Base-by-base conservation (phyloP, 169 alveolate genomes). In the Plasmodium malariae region DNA sequence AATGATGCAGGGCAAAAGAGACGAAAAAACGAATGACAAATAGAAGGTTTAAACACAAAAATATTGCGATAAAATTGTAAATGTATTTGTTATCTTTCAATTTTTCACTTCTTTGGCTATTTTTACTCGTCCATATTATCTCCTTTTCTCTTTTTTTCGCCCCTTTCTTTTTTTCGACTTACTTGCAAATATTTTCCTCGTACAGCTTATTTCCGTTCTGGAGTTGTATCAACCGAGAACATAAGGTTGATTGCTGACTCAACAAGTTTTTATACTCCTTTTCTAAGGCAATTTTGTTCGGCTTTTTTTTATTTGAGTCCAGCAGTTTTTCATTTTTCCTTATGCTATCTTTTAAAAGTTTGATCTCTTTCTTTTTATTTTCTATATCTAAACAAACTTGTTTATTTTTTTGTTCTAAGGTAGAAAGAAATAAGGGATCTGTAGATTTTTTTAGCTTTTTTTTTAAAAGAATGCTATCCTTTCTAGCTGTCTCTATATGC, bases 281-380 rank as follows among this genome's bases (percentile, higher is more conserved):
- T 65, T 74, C 88, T 48, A 74, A 49, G 11, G 88, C 45, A 12
- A 49, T 45, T 48, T 59, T 24, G 67, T 74, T 74, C 2, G 88
- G 88, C n/a, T 74, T 74, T 65, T 67, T 74, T 60, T 74, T 74
- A 45, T 74, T 74, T n/a, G 88, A 74, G 40, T 74, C 88, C 19
- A 74, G 57, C 21, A 74, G 57, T 24, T 28, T 74, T 74, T 74
- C 88, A 74, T 74, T 74, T 60, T 74, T 74, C n/a, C 88, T 26
- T 74, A 74, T 74, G 32, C 63, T 74, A 32, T 74, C 88, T 60
- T 74, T 74, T 74, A 74, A 74, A 40, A 74, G 60, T 37, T 74
- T 74, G 9, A 74, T 74, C 40, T 74, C 74, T 24, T 74, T 74
- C 32, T 74, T 74, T 48, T 48, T 59, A 26, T 24, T 74, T 37